Evolutionary conservation across 768 basidiomycete species (phyloP), one percentile per base, ranked within the genome.

Genomic region (Thelephora ganbajun): DNA sequence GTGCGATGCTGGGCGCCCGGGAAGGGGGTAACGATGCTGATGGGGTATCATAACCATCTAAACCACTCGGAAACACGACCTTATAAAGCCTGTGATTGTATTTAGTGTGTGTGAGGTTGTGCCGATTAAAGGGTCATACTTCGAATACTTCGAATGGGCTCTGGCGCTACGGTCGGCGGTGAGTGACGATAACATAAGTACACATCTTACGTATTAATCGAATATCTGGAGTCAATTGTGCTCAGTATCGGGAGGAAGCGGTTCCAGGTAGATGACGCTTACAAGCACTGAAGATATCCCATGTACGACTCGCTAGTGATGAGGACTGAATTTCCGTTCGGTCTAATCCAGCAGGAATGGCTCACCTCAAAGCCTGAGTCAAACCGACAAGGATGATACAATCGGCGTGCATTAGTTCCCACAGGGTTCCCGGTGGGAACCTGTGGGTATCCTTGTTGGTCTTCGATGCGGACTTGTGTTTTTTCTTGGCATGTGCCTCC

Each of bases 251-350:
- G 13, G 23, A 2, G 20, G 23, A 19, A 5, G 33, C 11, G 18
- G 16, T 41, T 43, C 0, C 33, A 43, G 19, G 9, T 43, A 41
- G 13, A 43, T 50, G 52, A 7, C 4, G 70, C 71, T 61, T 61
- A 85, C 76, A 86, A 68, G 66, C 83, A 86, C 54, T 85, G 83
- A 6, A 86, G 54, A 58, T 87, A 87, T 33, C 84, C 85, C 68
- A 74, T 77, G 59, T 85, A 85, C 1, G 78, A 77, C 62, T 87
- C 84, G 48, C 81, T 84, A 48, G 16, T 37, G 30, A 35, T 19
- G 16, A 16, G 18, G 12, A 12, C 35, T 14, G 12, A 34, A 39
- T 50, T 33, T 41, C 30, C 11, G 5, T 20, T 18, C 16, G 14
- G 39, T 41, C 39, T 9, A 9, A 30, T 30, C 9, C 22, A 42